Evolutionary conservation across 768 basidiomycete species (phyloP), one percentile per base, ranked within the genome.

Genomic region (Dictyophora rubrovolvata): DNA sequence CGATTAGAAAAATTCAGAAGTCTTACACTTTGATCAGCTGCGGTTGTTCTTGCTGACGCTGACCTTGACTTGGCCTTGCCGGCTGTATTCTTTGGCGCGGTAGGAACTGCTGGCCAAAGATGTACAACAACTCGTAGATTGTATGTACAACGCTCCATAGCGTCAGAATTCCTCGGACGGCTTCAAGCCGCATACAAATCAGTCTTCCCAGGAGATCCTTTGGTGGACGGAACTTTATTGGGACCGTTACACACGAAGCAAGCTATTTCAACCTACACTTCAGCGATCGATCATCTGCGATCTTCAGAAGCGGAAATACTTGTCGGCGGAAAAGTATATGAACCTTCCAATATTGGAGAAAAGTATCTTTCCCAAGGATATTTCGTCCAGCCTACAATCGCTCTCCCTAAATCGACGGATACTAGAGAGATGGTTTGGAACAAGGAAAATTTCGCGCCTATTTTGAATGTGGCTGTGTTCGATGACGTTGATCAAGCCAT

Each of bases 41-140:
- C 91, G 46, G 85, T 96, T 65, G 79, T 98, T 63, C 88, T 96
- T 82, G 82, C 89, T 53, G 95, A 96, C 73, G 94, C 95, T 18
- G 93, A 96, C 72, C 80, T 96, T 21, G 79, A 80, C 34, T 83
- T 96, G 64, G 94, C 95, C 37, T 82, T 96, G 16, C 89, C 89
- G 14, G 82, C 92, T 4, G 87, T 94, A 28, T 90, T 93, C 70
- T 97, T 97, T 73, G 90, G 94, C 37, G 91, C 95, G 28, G 85
- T 96, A 49, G 95, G 95, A 34, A 87, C 85, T 35, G 79, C 83
- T 10, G 80, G 80, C 16, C 78, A 79, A 64, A 81, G 87, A 49
- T 97, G 95, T 75, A 98, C 95, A 1, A 86, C 93, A 35, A 97
- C 94, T 1, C 82, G 95, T 60, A 79, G 95, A 60, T 80, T 97